Base-by-base conservation (phyloP, 345 rosid genomes). In the Gossypium bickii region DNA sequence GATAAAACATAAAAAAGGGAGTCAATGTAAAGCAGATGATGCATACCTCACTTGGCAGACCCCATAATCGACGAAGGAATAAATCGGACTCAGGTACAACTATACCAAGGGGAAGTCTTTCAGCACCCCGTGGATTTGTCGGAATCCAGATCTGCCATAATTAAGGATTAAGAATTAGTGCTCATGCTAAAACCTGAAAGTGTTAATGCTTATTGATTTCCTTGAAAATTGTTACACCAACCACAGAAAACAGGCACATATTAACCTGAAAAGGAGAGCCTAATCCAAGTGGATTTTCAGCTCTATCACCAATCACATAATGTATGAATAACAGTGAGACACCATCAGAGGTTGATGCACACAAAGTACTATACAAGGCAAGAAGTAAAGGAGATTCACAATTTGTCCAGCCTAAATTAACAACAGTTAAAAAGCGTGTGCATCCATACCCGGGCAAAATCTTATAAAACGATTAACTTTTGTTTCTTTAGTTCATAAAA, bases 41-140 rank as follows among this genome's bases (percentile, higher is more conserved):
- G 69, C 79, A 61, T n/a, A 93, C 99, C 94, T 93, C 94, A 65
- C 75, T 84, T 49, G 97, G 97, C 62, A 75, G 81, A 70, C 97
- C 97, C 99, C 94, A 91, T 79, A 91, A 78, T 55, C 97, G 85
- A 48, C 86, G 93, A 41, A 83, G 94, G 67, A 84, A 93, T 25
- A 90, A 82, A 80, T 95, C 97, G 18, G 98, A 95, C 82, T 90
- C 90, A 48, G 94, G 68, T 22, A 64, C 86, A 70, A 93, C 78
- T 59, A 93, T 95, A 73, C 85, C 98, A 24, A 93, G 97, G 10
- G 98, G 91, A 47, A 95, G 87, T 80, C 94, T 86, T 81, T 95
- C 97, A 83, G 97, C 97, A 25, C 97, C 99, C 56, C 86, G 90
- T 29, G 97, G 99, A 79, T 95, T 95, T 83, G 90, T 84, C 11